Percentiles rank a stretch among this genome's conserved stretches.
Evolutionary conservation across 2,329 filamentous ascomycete species (phyloP).

Genomic region (Hypomyces rosellus): DNA sequence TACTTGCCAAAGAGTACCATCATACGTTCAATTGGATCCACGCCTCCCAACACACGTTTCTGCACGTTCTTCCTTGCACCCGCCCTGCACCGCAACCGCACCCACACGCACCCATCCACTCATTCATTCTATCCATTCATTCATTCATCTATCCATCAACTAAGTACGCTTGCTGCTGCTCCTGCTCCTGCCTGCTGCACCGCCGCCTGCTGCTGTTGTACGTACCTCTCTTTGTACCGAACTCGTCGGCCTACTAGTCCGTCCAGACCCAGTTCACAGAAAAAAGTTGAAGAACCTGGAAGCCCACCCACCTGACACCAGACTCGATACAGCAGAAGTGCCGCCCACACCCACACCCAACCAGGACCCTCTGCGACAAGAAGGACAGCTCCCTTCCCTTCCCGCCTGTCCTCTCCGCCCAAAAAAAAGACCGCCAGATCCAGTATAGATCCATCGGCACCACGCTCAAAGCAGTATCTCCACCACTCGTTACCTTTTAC

Average conservation of each 20-base stretch:
- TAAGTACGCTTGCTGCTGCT: too few relatives aligned
- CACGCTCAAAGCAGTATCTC: slow-evolving; percentile 60
- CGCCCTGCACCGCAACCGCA: neutral
- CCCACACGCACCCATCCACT: too few relatives aligned
- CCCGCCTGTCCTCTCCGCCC: slow-evolving; percentile 25
- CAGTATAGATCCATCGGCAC: slow-evolving; percentile 61
- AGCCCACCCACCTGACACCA: slow-evolving; percentile 19
- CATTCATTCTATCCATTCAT: too few relatives aligned
- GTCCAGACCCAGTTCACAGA: too few relatives aligned
- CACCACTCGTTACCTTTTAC: slow-evolving; percentile 52
- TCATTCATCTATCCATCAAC: too few relatives aligned
- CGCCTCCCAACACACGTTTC: neutral
- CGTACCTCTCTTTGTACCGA: too few relatives aligned
- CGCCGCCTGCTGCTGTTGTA: too few relatives aligned
- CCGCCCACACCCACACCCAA: slow-evolving; percentile 32
- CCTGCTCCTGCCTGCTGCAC: too few relatives aligned
- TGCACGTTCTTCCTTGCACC: neutral
- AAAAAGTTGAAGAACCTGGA: too few relatives aligned
- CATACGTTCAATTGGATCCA: neutral
- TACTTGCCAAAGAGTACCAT: too few relatives aligned
- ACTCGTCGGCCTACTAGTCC: neutral
- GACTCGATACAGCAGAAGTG: slow-evolving; percentile 31
- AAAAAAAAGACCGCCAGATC: slow-evolving; percentile 43
- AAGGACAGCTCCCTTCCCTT: slow-evolving; percentile 40
- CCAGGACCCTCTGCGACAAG: slow-evolving; percentile 49